Percentiles rank a stretch among this genome's conserved stretches.
Conservation (phyloP, 805 yeast genomes). For the Saccharomycopsis selenospora region DNA sequence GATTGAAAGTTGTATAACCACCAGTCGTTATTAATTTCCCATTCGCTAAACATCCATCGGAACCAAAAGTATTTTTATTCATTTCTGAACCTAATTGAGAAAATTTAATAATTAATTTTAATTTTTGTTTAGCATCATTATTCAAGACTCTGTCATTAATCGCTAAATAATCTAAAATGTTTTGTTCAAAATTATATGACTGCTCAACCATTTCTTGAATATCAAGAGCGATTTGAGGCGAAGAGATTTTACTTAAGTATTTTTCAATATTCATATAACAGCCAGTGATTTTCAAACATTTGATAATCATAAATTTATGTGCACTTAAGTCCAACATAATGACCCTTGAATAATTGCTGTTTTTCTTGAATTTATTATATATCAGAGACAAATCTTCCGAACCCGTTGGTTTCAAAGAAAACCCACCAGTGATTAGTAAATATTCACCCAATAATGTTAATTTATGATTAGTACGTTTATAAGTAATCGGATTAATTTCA, state of each 20-base stretch:
- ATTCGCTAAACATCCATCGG: not conserved
- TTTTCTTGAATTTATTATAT: not conserved
- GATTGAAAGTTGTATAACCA: not conserved
- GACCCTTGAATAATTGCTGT: slow-evolving; percentile 2
- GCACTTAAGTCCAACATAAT: slow-evolving; percentile 13
- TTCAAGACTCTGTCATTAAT: not conserved
- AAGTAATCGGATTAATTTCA: not conserved
- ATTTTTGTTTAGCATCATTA: not conserved
- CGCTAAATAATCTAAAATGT: not conserved
- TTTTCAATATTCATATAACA: not conserved
- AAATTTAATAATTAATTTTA: not conserved
- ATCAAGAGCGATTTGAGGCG: not conserved
- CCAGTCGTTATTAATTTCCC: not conserved
- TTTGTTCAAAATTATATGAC: not conserved
- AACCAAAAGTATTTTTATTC: not conserved
- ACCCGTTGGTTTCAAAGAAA: not conserved
- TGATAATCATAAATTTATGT: not conserved
- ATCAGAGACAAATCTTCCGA: not conserved
- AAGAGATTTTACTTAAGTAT: not conserved
- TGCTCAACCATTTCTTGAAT: not conserved
- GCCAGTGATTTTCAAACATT: not conserved
- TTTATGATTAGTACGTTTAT: slow-evolving; percentile 4
- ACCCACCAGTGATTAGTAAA: slow-evolving; percentile 10
- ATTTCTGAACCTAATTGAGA: not conserved
- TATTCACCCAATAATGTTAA: slow-evolving; percentile 8